Conservation (phyloP, 2,329 filamentous ascomycete species). For the Calcarisporium arbuscula region DNA sequence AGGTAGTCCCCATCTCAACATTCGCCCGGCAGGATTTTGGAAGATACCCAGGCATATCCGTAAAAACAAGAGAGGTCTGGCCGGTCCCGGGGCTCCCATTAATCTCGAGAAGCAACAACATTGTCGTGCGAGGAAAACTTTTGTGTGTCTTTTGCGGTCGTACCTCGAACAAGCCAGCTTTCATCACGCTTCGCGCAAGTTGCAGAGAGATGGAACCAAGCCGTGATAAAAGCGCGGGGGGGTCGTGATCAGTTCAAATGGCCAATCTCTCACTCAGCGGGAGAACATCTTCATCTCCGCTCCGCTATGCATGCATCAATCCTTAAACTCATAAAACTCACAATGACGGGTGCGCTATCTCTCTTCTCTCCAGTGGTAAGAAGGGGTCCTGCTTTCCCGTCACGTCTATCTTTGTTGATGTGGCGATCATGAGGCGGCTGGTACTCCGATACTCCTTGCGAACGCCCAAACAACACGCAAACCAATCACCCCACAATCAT, state of each 20-base stretch:
- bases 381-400: slow-evolving; percentile 48
- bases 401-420: slow-evolving; percentile 39
- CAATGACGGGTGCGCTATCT: too few relatives aligned
- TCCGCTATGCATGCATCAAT: too few relatives aligned
- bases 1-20: slow-evolving; percentile 60
- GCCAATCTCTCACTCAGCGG: slow-evolving; percentile 73
- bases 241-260: slow-evolving; percentile 59
- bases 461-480: slow-evolving; percentile 60
- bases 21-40: slow-evolving; percentile 57
- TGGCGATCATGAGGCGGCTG: slow-evolving; percentile 30
- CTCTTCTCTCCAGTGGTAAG: too few relatives aligned
- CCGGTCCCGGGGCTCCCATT: slow-evolving; percentile 60
- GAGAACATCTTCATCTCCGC: slow-evolving; percentile 60
- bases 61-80: slow-evolving; percentile 75
- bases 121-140: too few relatives aligned
- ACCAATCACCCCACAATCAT: slow-evolving; percentile 62
- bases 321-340: slow-evolving; percentile 56
- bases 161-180: too few relatives aligned
- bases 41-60: slow-evolving; percentile 85
- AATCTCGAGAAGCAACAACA: slow-evolving; percentile 69
- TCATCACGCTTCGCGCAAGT: too few relatives aligned
- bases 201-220: too few relatives aligned
- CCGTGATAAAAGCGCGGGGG: slow-evolving; percentile 48
- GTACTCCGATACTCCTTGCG: slow-evolving; percentile 59
- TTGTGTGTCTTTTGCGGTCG: too few relatives aligned